Conservation (phyloP, 2,329 filamentous ascomycete genomes). For the Hirsutella thompsonii region DNA sequence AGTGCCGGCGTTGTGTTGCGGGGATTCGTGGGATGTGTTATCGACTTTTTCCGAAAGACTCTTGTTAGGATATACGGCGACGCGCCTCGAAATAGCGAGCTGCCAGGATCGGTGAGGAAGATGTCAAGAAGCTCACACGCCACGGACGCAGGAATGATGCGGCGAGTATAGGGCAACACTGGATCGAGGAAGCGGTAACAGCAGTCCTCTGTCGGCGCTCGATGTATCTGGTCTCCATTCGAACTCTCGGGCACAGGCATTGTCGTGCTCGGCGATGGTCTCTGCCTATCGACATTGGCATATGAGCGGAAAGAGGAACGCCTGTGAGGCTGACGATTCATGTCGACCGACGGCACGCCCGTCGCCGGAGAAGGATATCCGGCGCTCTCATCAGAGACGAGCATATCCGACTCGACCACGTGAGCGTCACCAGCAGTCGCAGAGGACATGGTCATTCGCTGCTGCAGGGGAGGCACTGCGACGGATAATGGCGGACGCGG, state of each 20-base stretch:
- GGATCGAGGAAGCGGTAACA: constrained; percentile 27
- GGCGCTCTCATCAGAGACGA: constrained; percentile 14
- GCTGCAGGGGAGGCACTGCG: constrained; percentile 1
- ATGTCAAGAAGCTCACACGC: constrained; percentile 34
- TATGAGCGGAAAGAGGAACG: constrained; percentile 9
- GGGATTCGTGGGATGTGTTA: constrained; percentile 25
- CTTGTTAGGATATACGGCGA: constrained; percentile 34
- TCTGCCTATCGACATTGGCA: constrained; percentile 5
- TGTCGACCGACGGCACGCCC: constrained; percentile 1
- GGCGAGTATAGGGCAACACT: constrained; percentile 23
- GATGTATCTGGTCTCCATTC: constrained; percentile 11
- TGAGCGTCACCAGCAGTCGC: constrained; percentile 3
- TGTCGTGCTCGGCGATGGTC: constrained; percentile 9
- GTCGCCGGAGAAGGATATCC: constrained; percentile 15
- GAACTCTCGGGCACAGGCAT: constrained; percentile 7
- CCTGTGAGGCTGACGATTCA: not conserved
- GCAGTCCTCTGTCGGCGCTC: constrained; percentile 16
- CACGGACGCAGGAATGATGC: constrained; percentile 24
- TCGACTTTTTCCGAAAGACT: constrained; percentile 29
- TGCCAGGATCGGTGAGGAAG: constrained; percentile 31
- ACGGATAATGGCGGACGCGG: constrained; percentile 1
- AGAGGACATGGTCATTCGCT: constrained; percentile 2
- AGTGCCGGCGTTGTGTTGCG: constrained; percentile 29
- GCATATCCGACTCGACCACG: constrained; percentile 9
- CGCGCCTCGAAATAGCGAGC: constrained; percentile 26